phyloP scores from a whole-genome alignment of 176 grass and related monocot species.

The Pontederia paniculata region DNA sequence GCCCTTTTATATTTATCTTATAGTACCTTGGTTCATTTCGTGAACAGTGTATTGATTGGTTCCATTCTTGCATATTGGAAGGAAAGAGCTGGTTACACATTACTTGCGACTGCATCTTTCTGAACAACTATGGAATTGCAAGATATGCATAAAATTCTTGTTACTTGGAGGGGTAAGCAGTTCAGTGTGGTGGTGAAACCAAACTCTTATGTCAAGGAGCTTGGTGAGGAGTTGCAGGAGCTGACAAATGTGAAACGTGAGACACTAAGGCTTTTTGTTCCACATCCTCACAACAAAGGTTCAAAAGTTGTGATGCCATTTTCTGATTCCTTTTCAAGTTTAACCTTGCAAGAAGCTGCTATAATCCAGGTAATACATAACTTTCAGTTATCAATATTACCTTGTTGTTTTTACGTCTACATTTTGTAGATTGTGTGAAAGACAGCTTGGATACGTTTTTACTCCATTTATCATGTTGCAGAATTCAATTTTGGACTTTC shows the following conservation, averaged over 20 bases:
- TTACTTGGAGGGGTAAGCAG: constrained; percentile 71
- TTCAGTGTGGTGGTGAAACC: constrained; percentile 55
- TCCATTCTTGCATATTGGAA: neutral
- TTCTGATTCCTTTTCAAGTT: constrained; percentile 35
- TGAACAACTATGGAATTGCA: constrained; percentile 34
- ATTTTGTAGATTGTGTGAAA: too few relatives aligned
- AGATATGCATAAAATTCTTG: constrained; percentile 39
- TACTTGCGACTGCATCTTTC: neutral
- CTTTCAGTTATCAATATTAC: neutral
- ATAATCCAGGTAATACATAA: constrained; percentile 39
- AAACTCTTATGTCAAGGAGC: constrained; percentile 64
- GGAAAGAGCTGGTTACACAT: neutral
- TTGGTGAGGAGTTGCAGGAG: constrained; percentile 63
- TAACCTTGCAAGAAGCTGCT: constrained; percentile 58
- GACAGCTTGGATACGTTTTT: too few relatives aligned
- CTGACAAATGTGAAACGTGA: constrained; percentile 81
- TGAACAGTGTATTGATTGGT: too few relatives aligned
- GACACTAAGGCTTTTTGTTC: constrained; percentile 80
- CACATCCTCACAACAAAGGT: constrained; percentile 49
- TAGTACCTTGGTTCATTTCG: too few relatives aligned
- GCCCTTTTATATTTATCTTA: too few relatives aligned
- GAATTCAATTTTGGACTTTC: constrained; percentile 18
- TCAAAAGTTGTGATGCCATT: constrained; percentile 68
- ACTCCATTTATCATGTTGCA: neutral
- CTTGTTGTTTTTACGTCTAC: too few relatives aligned